Conservation (phyloP, 345 rosid genomes). For the Clarkia xantiana region DNA sequence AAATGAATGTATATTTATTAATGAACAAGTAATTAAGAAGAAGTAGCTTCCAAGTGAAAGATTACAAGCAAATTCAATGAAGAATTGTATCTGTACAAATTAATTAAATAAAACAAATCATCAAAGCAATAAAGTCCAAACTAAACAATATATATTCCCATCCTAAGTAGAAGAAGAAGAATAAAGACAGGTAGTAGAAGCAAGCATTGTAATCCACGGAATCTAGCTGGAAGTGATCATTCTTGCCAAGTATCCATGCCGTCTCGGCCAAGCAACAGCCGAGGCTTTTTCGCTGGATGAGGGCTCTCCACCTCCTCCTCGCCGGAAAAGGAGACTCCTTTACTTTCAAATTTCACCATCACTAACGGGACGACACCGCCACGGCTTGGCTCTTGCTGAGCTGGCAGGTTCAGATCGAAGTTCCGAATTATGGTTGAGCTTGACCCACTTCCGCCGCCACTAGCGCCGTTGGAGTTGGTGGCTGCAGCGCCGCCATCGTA, state of each 20-base stretch:
- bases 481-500: slow-evolving; percentile 44
- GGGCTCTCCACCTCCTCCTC: slow-evolving; percentile 66
- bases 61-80: not conserved
- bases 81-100: slow-evolving; percentile 1
- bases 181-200: not conserved
- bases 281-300: slow-evolving; percentile 52
- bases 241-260: slow-evolving; percentile 1
- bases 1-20: too few relatives aligned
- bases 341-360: not conserved
- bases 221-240: not conserved
- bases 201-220: slow-evolving; percentile 8
- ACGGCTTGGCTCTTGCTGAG: slow-evolving; percentile 41
- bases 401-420: slow-evolving; percentile 77
- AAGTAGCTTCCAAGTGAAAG: not conserved
- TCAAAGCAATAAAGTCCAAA: slow-evolving; percentile 1
- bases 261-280: slow-evolving; percentile 14
- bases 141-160: not conserved
- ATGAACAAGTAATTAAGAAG: too few relatives aligned
- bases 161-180: not conserved
- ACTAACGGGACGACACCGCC: not conserved
- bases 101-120: not conserved
- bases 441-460: slow-evolving; percentile 3
- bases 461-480: slow-evolving; percentile 19
- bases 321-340: slow-evolving; percentile 1
- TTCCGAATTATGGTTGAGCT: slow-evolving; percentile 23